Evolutionary conservation across 805 yeast species (phyloP), one percentile per base, ranked within the genome.

Genomic region (Kluyveromyces siamensis): DNA sequence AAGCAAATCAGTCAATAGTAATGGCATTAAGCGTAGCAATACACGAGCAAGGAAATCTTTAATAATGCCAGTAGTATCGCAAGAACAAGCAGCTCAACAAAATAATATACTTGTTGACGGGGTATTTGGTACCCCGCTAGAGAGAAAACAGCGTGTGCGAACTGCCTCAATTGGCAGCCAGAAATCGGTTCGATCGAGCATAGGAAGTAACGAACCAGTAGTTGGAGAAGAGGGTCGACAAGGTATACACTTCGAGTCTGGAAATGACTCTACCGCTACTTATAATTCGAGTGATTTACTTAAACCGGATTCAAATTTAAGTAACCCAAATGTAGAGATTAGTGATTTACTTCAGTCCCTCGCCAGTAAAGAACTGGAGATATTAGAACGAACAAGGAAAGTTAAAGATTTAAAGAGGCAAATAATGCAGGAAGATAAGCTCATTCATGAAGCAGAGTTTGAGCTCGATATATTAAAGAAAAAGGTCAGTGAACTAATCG

Each of bases 311-410:
- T 14, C 27, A 10, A 18, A 18, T 25, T 9, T 18, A 19, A 8
- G 19, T 30, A 13, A 10, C 2, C 8, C 25, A 9, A n/a, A 41
- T 13, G 18, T n/a, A 16, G 79, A 73, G 39, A 68, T 82, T 6
- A 79, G 78, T 49, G 77, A 74, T 5, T 76, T 81, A 44, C 64
- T 84, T 44, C 72, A 87, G 52, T 66, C 73, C 8, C 65, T 84
- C 41, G 91, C 91, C 0, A 68, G 78, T 39, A 84, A 82, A 57
- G 93, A 84, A 59, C 77, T 81, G 77, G 76, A 75, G 25, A 69
- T 84, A 27, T 74, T 84, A 45, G 89, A 84, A 54, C 63, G 83
- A 40, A 82, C 80, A 52, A 81, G 79, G 54, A 68, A 71, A 43
- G 72, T 82, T 25, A 74, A 73, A 40, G 73, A 69, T 19, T 50